These are phyloP conservation scores for Solanum phureja DNA, from an alignment of 257 asterid genomes.

Conservation along the genomic window DNA sequence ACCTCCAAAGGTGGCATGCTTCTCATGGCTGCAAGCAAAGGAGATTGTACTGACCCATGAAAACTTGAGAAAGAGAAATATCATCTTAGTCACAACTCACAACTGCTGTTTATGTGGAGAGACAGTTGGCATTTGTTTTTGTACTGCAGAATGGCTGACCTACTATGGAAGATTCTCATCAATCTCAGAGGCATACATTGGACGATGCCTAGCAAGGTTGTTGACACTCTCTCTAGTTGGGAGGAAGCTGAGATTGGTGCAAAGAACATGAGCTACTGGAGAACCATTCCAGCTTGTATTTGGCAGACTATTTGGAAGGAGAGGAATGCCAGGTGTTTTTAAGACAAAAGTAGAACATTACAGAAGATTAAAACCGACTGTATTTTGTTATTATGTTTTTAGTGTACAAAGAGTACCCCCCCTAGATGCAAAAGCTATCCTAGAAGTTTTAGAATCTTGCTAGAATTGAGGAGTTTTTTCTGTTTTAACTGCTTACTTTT, in stretches of 20 bases:
- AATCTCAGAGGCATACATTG: neutral
- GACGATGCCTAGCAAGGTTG: neutral
- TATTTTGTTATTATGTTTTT: neutral
- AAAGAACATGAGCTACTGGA: neutral
- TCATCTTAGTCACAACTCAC: neutral
- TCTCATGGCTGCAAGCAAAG: neutral
- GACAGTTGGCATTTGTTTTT: neutral
- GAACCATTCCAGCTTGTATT: neutral
- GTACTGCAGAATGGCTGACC: neutral
- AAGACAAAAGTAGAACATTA: neutral
- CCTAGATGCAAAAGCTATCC: neutral
- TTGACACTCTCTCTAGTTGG: neutral
- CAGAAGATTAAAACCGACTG: neutral
- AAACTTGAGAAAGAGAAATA: neutral
- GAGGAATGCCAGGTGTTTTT: neutral
- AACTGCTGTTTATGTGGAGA: neutral
- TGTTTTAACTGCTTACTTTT: neutral
- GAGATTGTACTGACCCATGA: neutral
- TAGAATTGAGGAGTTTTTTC: neutral
- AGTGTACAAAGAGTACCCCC: neutral
- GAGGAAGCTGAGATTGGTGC: neutral
- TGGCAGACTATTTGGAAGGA: neutral
- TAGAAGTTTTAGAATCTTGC: neutral
- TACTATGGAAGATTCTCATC: neutral
- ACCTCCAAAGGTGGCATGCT: neutral